Evolutionary conservation across 1,139 yeast genomes (phyloP).

Genomic region (Scheffersomyces quercinus): DNA sequence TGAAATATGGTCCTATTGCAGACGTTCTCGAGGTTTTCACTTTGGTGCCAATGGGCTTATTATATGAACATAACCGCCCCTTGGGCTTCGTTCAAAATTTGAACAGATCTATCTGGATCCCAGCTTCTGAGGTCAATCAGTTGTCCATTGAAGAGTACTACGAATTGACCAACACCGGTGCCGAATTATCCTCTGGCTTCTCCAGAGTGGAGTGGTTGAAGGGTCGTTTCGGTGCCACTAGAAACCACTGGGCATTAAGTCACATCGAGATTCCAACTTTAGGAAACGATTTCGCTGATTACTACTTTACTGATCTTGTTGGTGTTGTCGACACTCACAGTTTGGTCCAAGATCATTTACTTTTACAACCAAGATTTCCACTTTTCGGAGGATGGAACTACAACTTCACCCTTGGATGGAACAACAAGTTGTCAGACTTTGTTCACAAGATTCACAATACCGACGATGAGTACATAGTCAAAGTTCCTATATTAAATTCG

Average conservation of each 20-base stretch:
- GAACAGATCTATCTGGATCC: slow-evolving; percentile 75
- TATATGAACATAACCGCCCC: slow-evolving; percentile 70
- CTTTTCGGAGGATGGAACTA: slow-evolving; percentile 95
- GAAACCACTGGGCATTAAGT: slow-evolving; percentile 50
- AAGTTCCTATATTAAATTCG: slow-evolving; percentile 74
- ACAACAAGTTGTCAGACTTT: slow-evolving; percentile 54
- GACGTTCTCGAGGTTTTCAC: slow-evolving; percentile 47
- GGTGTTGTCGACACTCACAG: slow-evolving; percentile 91
- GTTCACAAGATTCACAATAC: slow-evolving; percentile 42
- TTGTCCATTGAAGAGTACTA: slow-evolving; percentile 77
- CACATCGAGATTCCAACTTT: slow-evolving; percentile 58
- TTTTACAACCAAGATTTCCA: slow-evolving; percentile 86
- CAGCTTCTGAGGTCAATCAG: slow-evolving; percentile 40
- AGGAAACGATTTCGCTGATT: slow-evolving; percentile 50
- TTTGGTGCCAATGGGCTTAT: slow-evolving; percentile 50
- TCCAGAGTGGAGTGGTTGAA: slow-evolving; percentile 76
- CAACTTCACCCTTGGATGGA: slow-evolving; percentile 95
- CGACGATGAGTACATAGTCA: slow-evolving; percentile 59
- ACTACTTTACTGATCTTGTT: slow-evolving; percentile 82
- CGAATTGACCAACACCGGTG: slow-evolving; percentile 76
- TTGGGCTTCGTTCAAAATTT: slow-evolving; percentile 59
- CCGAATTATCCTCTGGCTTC: slow-evolving; percentile 66
- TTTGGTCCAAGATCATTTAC: slow-evolving; percentile 47
- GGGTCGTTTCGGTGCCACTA: slow-evolving; percentile 43
- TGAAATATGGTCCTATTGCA: slow-evolving; percentile 60